Evolutionary conservation across 192 early-diverging fungal species (phyloP).

Genomic region (Entophlyctis luteolus): DNA sequence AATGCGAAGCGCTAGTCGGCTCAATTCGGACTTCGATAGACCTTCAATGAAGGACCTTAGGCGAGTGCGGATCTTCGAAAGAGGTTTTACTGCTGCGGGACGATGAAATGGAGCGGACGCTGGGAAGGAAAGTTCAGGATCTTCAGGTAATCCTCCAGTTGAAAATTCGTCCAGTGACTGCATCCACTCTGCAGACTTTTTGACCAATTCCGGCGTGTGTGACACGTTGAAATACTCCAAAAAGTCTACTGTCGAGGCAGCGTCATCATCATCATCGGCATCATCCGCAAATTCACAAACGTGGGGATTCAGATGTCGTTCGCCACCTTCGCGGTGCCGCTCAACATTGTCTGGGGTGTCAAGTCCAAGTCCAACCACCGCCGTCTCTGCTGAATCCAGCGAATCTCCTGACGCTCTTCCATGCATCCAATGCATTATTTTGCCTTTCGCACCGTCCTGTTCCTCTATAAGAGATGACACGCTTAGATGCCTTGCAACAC

Average conservation of each 20-base stretch:
- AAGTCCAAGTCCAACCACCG: background rate
- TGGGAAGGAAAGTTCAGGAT: too few species aligned
- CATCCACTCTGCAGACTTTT: constrained; percentile 12
- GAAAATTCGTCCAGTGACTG: constrained; percentile 1
- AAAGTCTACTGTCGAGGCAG: constrained; percentile 4
- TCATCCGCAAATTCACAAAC: constrained; percentile 17
- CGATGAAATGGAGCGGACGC: too few species aligned
- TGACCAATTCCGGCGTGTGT: too few species aligned
- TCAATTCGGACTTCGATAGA: constrained; percentile 3
- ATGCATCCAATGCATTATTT: too few species aligned
- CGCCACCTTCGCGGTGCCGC: background rate
- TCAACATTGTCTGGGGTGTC: background rate
- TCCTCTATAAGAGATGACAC: background rate
- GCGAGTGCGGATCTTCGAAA: too few species aligned
- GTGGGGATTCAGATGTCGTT: background rate
- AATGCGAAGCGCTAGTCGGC: background rate
- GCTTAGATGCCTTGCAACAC: background rate
- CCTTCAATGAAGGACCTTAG: constrained; percentile 12
- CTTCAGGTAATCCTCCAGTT: too few species aligned
- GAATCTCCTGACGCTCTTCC: background rate
- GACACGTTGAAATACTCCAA: background rate
- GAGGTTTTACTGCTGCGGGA: too few species aligned
- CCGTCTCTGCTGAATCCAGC: background rate
- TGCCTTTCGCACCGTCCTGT: too few species aligned
- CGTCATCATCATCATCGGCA: constrained; percentile 6